Conservation (phyloP, 148 eudicot species). For the Fagopyrum esculentum region DNA sequence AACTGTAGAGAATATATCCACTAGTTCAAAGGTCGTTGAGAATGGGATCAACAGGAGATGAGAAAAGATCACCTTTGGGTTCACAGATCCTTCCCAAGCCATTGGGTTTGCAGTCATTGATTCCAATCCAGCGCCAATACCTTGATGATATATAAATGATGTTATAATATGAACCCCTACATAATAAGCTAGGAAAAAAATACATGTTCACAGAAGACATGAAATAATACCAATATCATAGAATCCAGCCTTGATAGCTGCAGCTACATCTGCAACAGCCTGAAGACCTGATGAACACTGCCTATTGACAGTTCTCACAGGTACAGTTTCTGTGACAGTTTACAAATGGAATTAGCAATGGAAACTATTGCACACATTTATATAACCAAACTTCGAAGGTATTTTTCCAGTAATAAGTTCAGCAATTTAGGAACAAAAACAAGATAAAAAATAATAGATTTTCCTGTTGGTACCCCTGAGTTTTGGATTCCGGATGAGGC, state of each 20-base stretch:
- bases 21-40: background rate
- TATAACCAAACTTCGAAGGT: background rate
- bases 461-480: too few species aligned
- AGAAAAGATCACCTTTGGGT: slow-evolving; percentile 54
- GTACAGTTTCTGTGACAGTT: slow-evolving; percentile 58
- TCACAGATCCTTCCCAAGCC: slow-evolving; percentile 88
- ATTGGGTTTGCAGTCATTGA: slow-evolving; percentile 85
- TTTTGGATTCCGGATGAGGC: too few species aligned
- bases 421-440: background rate
- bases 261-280: slow-evolving; percentile 99
- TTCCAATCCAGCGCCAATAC: slow-evolving; percentile 95
- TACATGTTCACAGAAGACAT: background rate
- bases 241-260: slow-evolving; percentile 97
- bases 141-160: slow-evolving; percentile 28
- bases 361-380: background rate
- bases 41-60: background rate
- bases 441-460: too few species aligned
- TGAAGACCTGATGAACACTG: slow-evolving; percentile 99
- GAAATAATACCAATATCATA: slow-evolving; percentile 75
- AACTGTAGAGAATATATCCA: background rate
- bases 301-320: slow-evolving; percentile 90
- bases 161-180: background rate
- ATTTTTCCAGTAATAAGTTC: background rate
- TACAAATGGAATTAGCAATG: background rate
- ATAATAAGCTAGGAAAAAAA: background rate